These are phyloP conservation scores for Stachybotrys echinatus DNA, from an alignment of 2,329 filamentous ascomycete genomes.

Conservation along the genomic window DNA sequence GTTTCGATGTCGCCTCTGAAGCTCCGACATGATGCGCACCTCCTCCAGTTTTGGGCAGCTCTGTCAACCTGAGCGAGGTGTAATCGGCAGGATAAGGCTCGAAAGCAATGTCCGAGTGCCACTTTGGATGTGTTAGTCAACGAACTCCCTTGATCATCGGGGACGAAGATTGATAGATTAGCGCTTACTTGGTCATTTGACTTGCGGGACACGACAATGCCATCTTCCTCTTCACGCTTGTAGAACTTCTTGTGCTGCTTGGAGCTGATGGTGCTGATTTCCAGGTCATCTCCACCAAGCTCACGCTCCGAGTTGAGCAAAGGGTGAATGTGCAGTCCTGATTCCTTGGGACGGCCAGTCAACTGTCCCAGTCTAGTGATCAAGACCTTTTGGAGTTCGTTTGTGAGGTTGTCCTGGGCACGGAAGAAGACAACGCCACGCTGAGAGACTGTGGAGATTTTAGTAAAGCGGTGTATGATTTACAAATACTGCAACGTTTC, in stretches of 20 bases:
- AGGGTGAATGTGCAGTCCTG: constrained; percentile 56
- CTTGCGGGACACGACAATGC: too few relatives aligned
- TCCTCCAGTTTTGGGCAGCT: constrained; percentile 50
- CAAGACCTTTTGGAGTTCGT: constrained; percentile 62
- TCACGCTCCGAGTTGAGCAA: constrained; percentile 48
- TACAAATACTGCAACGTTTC: neutral
- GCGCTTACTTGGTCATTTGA: too few relatives aligned
- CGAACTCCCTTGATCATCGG: too few relatives aligned
- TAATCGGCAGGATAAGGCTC: constrained; percentile 62
- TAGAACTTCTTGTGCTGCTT: constrained; percentile 48
- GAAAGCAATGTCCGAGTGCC: constrained; percentile 63
- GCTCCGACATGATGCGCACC: constrained; percentile 28
- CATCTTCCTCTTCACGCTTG: constrained; percentile 20
- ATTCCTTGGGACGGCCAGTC: constrained; percentile 49
- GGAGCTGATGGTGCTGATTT: constrained; percentile 59
- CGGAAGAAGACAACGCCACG: constrained; percentile 68
- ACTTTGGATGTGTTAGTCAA: constrained; percentile 20
- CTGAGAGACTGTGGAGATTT: constrained; percentile 48
- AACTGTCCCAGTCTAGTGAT: constrained; percentile 55
- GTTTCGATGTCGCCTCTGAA: neutral
- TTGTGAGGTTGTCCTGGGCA: constrained; percentile 53
- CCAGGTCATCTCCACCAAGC: constrained; percentile 48
- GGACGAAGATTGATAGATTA: too few relatives aligned
- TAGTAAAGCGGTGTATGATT: constrained; percentile 1
- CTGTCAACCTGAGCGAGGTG: constrained; percentile 46